Evolutionary conservation across 2,329 filamentous ascomycete species (phyloP), one percentile per base, ranked within the genome.

Genomic region (Aspergillus novoparasiticus): DNA sequence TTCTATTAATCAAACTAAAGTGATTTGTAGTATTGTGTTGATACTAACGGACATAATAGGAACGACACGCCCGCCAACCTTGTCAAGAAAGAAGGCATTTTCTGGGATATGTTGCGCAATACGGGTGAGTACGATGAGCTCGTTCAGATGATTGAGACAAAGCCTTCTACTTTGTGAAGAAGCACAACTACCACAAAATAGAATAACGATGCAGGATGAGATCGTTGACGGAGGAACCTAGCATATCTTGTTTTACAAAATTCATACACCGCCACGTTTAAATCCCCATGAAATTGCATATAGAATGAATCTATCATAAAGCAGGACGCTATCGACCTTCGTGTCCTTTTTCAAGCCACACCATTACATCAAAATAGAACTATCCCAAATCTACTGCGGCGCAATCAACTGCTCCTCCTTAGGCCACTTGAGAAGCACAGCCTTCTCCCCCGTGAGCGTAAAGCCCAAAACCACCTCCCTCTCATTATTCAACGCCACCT

Each of bases 401-500:
- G 50, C 26, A 53, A 54, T 36, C 51, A 54, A 36, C 54, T 70
- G 69, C 39, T 70, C 16, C 41, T 70, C 71, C 64, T 65, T 56
- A 2, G 78, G 78, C 77, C 77, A 80, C 61, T 75, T 72, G 19
- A 72, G 64, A 57, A 80, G 62, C 8, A 73, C 71, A 1, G 66
- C 71, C 28, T 69, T 71, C 14, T 71, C 66, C 0, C 78, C 78
- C 4, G 71, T 74, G 69, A 80, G 67, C 0, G 69, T 73, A 23
- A 80, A 75, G 8, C 65, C 61, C 14, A 72, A 54, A 8, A 77
- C 73, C 11, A 74, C 74, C 3, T 71, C 75, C 14, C 76, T 69
- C 64, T 81, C 78, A 63, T 75, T 75, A 60, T 82, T 80, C 62
- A 82, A 56, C 14, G 77, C 73, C 66, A 82, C 56, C 51, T 76